Conservation (phyloP, 129 eudicot genomes). For the Gnaphalium uliginosum region DNA sequence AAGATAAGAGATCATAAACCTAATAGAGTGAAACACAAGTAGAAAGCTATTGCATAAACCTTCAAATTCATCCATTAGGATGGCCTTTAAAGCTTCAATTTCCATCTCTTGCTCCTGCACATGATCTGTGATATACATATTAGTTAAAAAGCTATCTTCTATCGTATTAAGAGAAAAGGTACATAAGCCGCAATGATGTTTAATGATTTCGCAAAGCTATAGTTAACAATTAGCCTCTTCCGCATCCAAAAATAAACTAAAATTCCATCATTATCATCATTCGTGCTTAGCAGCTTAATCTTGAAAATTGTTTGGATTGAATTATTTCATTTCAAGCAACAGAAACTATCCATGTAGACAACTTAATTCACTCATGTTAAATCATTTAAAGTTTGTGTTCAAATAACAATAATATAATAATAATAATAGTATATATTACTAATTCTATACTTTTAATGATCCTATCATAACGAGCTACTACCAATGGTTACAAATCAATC, state of each 20-base stretch:
- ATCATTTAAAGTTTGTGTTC: too few relatives aligned
- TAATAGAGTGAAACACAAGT: not conserved
- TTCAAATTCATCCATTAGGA: constrained; percentile 81
- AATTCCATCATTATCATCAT: not conserved
- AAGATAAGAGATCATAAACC: not conserved
- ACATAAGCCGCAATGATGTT: too few relatives aligned
- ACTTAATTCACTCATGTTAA: not conserved
- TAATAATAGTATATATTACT: too few relatives aligned
- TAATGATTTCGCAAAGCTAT: too few relatives aligned
- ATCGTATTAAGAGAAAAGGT: not conserved
- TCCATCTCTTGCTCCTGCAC: constrained; percentile 98
- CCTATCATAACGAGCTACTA: not conserved
- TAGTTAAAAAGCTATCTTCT: not conserved
- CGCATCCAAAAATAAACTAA: not conserved
- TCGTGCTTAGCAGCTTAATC: too few relatives aligned
- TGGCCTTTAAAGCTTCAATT: constrained; percentile 85
- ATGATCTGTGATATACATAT: constrained; percentile 47
- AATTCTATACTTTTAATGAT: too few relatives aligned
- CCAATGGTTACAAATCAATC: not conserved
- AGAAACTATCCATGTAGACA: not conserved
- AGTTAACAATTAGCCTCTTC: not conserved
- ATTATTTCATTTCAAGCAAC: not conserved
- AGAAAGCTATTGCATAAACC: constrained; percentile 39
- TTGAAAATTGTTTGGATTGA: not conserved
- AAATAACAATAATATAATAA: too few relatives aligned